These are phyloP conservation scores for Obba rivulosa DNA, from an alignment of 768 basidiomycete species.

Conservation along the genomic window DNA sequence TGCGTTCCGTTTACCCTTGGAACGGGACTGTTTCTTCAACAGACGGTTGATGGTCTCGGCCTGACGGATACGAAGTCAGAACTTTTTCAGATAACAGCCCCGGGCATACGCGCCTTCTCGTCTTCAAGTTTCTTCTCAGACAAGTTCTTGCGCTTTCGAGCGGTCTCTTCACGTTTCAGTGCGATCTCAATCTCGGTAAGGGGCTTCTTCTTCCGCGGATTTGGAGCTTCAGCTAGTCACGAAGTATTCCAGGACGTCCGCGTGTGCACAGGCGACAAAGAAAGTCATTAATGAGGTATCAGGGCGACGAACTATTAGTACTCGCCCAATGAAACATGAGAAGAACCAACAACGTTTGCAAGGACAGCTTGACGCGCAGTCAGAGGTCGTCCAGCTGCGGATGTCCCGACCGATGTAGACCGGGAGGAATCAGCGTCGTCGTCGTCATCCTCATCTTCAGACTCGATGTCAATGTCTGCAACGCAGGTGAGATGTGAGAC, in stretches of 20 bases:
- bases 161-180: constrained; percentile 72
- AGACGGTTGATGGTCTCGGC: constrained; percentile 87
- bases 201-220: constrained; percentile 54
- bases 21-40: constrained; percentile 76
- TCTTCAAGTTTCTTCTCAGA: constrained; percentile 82
- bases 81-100: constrained; percentile 4
- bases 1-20: constrained; percentile 54
- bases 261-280: not conserved
- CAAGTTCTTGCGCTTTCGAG: constrained; percentile 74
- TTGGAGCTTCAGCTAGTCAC: constrained; percentile 24
- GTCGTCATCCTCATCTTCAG: constrained; percentile 38
- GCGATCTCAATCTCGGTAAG: constrained; percentile 71
- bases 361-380: constrained; percentile 63
- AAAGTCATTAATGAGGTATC: not conserved
- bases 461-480: constrained; percentile 36
- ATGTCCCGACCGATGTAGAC: constrained; percentile 21
- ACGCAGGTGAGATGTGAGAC: not conserved
- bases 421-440: constrained; percentile 25
- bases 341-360: constrained; percentile 61
- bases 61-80: constrained; percentile 27
- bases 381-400: constrained; percentile 23
- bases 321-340: constrained; percentile 62
- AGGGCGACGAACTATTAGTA: not conserved
- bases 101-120: constrained; percentile 55
- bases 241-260: not conserved